These are phyloP conservation scores for Ogataea pilisensis DNA, from an alignment of 805 yeast genomes.

Conservation along the genomic window DNA sequence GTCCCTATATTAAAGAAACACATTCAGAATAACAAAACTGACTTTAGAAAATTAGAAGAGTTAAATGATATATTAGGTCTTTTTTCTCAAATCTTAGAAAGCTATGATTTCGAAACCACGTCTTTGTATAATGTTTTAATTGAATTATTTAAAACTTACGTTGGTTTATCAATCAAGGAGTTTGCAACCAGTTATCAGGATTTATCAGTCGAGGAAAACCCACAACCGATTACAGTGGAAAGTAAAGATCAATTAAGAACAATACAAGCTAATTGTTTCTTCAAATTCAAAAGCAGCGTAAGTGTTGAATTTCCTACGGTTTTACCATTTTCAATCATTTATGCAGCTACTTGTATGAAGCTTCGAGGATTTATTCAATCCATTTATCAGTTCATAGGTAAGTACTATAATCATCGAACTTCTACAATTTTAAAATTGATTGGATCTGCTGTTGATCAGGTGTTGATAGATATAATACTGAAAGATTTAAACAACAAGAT, in stretches of 20 bases:
- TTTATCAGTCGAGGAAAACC: conserved; percentile 73
- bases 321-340: conserved; percentile 84
- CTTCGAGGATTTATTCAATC: conserved; percentile 61
- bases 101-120: conserved; percentile 55
- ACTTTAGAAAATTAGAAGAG: conserved; percentile 43
- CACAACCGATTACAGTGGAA: conserved; percentile 78
- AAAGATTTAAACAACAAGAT: conserved; percentile 56
- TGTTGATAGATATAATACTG: conserved; percentile 66
- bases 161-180: conserved; percentile 48
- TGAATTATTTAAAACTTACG: conserved; percentile 53
- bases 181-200: conserved; percentile 60
- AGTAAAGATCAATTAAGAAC: conserved; percentile 57
- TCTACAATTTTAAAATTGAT: conserved; percentile 57
- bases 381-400: conserved; percentile 60
- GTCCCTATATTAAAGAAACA: conserved; percentile 53
- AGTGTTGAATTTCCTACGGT: conserved; percentile 50
- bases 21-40: conserved; percentile 38
- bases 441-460: conserved; percentile 58
- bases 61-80: conserved; percentile 65
- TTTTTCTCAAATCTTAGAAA: conserved; percentile 73
- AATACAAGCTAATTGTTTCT: conserved; percentile 42
- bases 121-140: conserved; percentile 62
- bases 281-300: conserved; percentile 14
- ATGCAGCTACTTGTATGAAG: conserved; percentile 81
- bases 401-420: conserved; percentile 60